Evolutionary conservation across 2,329 filamentous ascomycete species (phyloP).

Genomic region (Pyrenochaeta sp.): DNA sequence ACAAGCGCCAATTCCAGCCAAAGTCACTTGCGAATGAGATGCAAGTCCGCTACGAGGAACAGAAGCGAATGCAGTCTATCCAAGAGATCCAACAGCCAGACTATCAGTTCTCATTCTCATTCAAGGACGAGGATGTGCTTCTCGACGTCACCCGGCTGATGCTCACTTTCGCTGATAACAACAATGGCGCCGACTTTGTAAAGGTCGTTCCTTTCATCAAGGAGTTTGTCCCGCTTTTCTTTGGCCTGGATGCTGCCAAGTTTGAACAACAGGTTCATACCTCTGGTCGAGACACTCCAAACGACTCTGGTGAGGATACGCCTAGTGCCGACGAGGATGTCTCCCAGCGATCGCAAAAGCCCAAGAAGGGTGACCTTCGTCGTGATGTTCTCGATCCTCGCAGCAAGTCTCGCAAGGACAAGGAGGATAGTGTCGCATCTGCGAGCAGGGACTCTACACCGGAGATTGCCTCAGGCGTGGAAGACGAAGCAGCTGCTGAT

Average conservation of each 20-base stretch:
- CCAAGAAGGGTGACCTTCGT: conserved; percentile 73
- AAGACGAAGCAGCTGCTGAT: conserved; percentile 75
- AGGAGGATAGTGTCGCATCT: conserved; percentile 79
- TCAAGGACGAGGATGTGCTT: conserved; percentile 66
- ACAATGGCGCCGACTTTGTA: conserved; percentile 52
- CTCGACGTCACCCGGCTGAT: conserved; percentile 57
- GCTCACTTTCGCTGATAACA: conserved; percentile 53
- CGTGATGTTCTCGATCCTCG: conserved; percentile 85
- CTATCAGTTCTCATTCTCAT: conserved; percentile 78
- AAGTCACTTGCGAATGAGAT: conserved; percentile 92
- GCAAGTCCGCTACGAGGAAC: conserved; percentile 91
- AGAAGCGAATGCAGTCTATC: conserved; percentile 73
- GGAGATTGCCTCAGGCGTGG: conserved; percentile 76
- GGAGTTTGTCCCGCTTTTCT: conserved; percentile 60
- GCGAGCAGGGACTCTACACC: conserved; percentile 90
- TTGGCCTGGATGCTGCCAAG: conserved; percentile 58
- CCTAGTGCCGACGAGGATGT: conserved; percentile 73
- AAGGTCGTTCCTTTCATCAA: conserved; percentile 56
- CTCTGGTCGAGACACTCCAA: conserved; percentile 47
- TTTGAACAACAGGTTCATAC: conserved; percentile 72
- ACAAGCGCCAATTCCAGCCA: conserved; percentile 89
- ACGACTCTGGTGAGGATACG: conserved; percentile 65
- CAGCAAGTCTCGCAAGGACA: conserved; percentile 74
- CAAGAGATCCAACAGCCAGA: conserved; percentile 66
- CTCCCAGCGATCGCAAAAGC: conserved; percentile 71